Evolutionary conservation across 2,329 filamentous ascomycete species (phyloP).

Genomic region (Corynespora cassiicola): DNA sequence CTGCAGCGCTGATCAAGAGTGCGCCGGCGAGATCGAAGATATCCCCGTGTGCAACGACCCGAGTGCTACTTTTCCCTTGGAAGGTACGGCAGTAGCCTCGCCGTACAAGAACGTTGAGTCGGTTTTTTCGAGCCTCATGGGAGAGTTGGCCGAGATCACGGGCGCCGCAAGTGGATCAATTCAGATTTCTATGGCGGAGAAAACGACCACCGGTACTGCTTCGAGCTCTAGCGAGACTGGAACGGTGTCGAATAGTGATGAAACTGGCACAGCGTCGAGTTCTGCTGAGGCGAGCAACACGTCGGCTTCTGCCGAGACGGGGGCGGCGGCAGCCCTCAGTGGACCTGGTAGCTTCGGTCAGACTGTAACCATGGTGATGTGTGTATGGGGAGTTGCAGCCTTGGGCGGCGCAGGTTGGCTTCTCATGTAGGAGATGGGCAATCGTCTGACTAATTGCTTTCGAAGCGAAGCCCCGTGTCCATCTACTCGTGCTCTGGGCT

Average conservation of each 20-base stretch:
- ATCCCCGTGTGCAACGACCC: constrained; percentile 15
- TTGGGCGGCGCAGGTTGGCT: constrained; percentile 15
- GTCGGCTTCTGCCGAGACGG: neutral
- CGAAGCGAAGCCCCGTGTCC: no score
- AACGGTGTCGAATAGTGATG: neutral
- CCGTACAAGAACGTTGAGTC: constrained; percentile 11
- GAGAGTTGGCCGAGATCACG: constrained; percentile 6
- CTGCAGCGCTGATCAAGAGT: neutral
- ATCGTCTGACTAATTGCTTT: no score
- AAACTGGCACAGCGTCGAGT: no score
- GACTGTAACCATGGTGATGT: constrained; percentile 2
- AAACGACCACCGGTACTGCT: neutral
- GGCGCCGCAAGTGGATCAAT: no score
- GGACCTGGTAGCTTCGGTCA: constrained; percentile 4
- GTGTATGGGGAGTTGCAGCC: constrained; percentile 9
- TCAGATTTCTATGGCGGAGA: no score
- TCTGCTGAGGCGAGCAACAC: no score
- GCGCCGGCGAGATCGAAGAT: constrained; percentile 8
- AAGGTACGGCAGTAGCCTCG: constrained; percentile 6
- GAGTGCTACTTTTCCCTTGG: constrained; percentile 2
- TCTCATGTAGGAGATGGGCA: constrained; percentile 7
- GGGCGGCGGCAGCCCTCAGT: constrained; percentile 3
- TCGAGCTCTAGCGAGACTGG: neutral
- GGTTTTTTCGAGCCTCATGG: constrained; percentile 4
- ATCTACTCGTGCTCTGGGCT: no score